These are phyloP conservation scores for Colletotrichum sp. DNA, from an alignment of 2,329 filamentous ascomycete genomes.

Conservation along the genomic window DNA sequence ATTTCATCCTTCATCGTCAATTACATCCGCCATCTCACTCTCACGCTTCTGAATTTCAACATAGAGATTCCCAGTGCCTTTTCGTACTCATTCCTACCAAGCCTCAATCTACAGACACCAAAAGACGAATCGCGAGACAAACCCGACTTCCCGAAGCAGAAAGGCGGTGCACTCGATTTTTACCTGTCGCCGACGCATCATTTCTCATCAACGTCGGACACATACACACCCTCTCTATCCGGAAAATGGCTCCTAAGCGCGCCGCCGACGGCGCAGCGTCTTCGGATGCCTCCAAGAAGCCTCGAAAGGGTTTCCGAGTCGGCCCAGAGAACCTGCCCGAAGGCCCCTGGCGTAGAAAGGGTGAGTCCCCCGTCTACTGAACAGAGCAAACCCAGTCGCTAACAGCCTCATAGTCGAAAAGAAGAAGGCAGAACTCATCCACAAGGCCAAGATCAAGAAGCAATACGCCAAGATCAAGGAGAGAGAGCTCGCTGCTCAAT, in stretches of 20 bases:
- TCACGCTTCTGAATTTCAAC: background rate
- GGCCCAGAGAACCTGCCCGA: slow-evolving; percentile 91
- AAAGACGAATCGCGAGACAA: background rate
- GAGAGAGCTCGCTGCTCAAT: slow-evolving; percentile 41
- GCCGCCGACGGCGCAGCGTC: slow-evolving; percentile 43
- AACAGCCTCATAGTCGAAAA: slow-evolving; percentile 66
- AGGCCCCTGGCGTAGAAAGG: slow-evolving; percentile 83
- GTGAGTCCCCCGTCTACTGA: slow-evolving; percentile 32
- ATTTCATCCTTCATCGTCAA: slow-evolving; percentile 11
- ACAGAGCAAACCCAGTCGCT: background rate
- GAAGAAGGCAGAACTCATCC: slow-evolving; percentile 87
- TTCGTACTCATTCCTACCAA: background rate
- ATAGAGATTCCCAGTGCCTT: background rate
- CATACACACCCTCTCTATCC: background rate
- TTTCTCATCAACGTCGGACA: background rate
- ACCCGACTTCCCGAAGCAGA: background rate
- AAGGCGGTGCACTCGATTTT: background rate
- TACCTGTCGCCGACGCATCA: background rate
- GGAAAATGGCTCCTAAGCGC: slow-evolving; percentile 63
- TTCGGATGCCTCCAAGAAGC: slow-evolving; percentile 49
- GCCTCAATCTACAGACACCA: background rate
- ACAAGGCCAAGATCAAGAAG: slow-evolving; percentile 93
- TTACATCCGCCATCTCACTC: background rate
- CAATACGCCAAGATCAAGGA: slow-evolving; percentile 88
- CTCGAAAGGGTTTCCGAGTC: slow-evolving; percentile 77